Base-by-base conservation (phyloP, 176 grass and related monocot species). In the Zizania latifolia region DNA sequence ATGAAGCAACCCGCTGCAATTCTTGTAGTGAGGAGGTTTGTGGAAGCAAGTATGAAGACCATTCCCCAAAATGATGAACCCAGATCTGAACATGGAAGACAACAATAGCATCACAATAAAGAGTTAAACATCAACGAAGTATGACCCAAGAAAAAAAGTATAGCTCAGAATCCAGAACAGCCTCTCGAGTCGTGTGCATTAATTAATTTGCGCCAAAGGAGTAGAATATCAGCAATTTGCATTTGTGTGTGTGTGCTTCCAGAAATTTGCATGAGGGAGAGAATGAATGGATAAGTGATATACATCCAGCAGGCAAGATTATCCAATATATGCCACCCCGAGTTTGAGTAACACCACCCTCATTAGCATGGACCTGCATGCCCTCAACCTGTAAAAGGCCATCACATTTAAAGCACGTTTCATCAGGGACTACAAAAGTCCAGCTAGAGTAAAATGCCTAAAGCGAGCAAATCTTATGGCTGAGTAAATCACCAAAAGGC, bases 61-160 rank as follows among this genome's bases (percentile, higher is more conserved):
- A 99, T 99, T 82, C 95, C 95, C 95, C 95, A 99, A 81, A 99
- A 99, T 78, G 95, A 94, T 59, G 95, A 99, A 32, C 95, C 95
- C 74, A 99, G 84, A 92, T 99, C 95, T 99, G 82, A 28, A 75
- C 23, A 36, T 50, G 34, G 68, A 77, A 70, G 31, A 84, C 78
- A 58, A 36, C 48, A 85, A 22, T 39, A 55, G 10, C 34, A 75
- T 54, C n/a, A 80, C 16, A 28, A 64, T 37, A 72, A 57, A 11
- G 58, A 36, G 34, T 53, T 1, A 53, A 51, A 53, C 48, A 19
- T 29, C 15, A 74, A 40, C 29, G 17, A 13, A 62, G 12, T n/a
- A 83, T 34, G 34, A 10, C 4, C 62, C 45, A 39, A 68, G n/a
- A n/a, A 48, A 36, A 63, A 37, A 62, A 67, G n/a, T 10, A 79